Evolutionary conservation across 2,329 filamentous ascomycete species (phyloP).

Genomic region (Colletotrichum abscissum): DNA sequence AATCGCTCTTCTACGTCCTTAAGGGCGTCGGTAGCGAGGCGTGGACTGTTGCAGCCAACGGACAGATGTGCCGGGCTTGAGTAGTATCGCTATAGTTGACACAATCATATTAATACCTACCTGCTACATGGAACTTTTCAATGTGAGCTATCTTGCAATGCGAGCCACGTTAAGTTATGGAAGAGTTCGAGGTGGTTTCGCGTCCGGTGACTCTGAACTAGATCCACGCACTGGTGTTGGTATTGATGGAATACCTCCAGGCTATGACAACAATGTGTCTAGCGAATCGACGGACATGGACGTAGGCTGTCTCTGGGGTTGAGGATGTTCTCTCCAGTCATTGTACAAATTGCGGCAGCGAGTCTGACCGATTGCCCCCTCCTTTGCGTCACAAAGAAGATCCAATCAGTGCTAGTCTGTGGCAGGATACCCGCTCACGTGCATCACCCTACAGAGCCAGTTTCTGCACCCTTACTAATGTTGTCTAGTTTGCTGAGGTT

Average conservation of each 20-base stretch:
- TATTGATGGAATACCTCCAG: no score
- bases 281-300: no score
- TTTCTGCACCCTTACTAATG: background rate
- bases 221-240: no score
- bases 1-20: constrained; percentile 57
- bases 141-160: background rate
- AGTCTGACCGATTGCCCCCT: background rate
- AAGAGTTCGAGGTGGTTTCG: no score
- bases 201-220: no score
- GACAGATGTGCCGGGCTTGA: constrained; percentile 52
- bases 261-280: no score
- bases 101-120: background rate
- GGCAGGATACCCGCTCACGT: background rate
- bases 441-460: background rate
- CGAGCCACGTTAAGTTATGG: no score
- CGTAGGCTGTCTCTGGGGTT: no score
- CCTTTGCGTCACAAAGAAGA: background rate
- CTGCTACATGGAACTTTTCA: background rate
- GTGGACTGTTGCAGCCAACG: constrained; percentile 53
- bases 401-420: background rate
- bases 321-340: background rate
- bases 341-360: background rate
- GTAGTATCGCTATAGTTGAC: constrained; percentile 38
- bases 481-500: background rate
- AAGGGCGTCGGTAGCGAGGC: constrained; percentile 62